Evolutionary conservation across 495 filamentous ascomycete genomes (phyloP).

Genomic region (Neurospora sp.): DNA sequence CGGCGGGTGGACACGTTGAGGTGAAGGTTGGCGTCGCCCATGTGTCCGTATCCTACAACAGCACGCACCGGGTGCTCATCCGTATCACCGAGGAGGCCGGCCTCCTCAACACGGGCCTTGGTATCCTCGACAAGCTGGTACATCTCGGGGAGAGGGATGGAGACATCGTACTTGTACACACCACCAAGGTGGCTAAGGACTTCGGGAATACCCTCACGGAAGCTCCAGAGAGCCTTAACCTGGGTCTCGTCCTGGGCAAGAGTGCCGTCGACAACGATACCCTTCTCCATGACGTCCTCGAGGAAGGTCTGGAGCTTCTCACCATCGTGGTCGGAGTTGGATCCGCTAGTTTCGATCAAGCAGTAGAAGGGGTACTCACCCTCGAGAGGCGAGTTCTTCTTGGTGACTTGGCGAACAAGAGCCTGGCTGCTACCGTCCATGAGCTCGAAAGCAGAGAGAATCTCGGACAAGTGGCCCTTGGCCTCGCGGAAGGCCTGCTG

Average conservation of each 20-base stretch:
- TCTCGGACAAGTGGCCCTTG: slow-evolving; percentile 82
- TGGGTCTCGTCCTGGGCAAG: slow-evolving; percentile 90
- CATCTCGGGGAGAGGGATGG: slow-evolving; percentile 79
- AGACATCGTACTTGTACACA: slow-evolving; percentile 97
- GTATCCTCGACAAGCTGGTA: slow-evolving; percentile 84
- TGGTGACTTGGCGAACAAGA: slow-evolving; percentile 61
- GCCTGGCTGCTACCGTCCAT: slow-evolving; percentile 81
- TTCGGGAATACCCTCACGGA: slow-evolving; percentile 89
- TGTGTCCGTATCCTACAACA: slow-evolving; percentile 94
- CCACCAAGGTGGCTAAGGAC: slow-evolving; percentile 81
- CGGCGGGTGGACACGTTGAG: slow-evolving; percentile 73
- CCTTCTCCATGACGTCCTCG: slow-evolving; percentile 79
- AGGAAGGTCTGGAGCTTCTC: slow-evolving; percentile 78
- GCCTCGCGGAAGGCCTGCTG: slow-evolving; percentile 75
- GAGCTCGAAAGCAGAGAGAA: slow-evolving; percentile 93
- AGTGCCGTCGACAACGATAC: slow-evolving; percentile 78
- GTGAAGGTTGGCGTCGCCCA: slow-evolving; percentile 94
- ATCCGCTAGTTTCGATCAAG: slow-evolving; percentile 89
- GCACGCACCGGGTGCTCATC: slow-evolving; percentile 73
- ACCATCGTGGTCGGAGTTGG: slow-evolving; percentile 83
- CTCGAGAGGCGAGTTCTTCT: slow-evolving; percentile 71
- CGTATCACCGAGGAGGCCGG: slow-evolving; percentile 67
- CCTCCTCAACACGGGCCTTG: slow-evolving; percentile 53
- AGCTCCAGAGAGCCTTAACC: slow-evolving; percentile 73
- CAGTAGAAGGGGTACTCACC: slow-evolving; percentile 87